Evolutionary conservation across 2,329 filamentous ascomycete genomes (phyloP), one percentile per base, ranked within the genome.

Genomic region (Penicillium polonicum): DNA sequence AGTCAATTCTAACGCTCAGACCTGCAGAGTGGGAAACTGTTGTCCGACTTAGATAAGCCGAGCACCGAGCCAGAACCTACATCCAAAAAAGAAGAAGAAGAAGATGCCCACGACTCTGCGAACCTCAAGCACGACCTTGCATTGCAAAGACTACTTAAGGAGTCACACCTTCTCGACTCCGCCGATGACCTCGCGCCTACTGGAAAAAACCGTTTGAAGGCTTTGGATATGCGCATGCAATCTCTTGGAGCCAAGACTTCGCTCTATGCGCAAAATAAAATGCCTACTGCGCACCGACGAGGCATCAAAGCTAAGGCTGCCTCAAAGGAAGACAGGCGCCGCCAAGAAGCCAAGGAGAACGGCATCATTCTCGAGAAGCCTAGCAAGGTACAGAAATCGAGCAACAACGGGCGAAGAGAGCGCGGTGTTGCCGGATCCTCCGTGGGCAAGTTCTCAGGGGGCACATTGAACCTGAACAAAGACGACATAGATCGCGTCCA

Each of bases 51-150:
- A 23, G 64, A 70, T 21, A 49, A 56, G 45, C 61, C 52, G 10
- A 52, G 55, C 23, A 39, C 58, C 58, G 51, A 64, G 4, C 25
- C 64, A 63, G 52, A 65, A 61, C 19, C 51, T 65, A 25, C 70
- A 52, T 53, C 60, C 25, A 68, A 72, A 36, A 64, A 70, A 19
- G 75, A 72, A 62, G 72, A 80, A 31, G 76, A 82, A 58, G 76
- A 88, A 69, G 84, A 88, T 69, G 82, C 83, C 51, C 81, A 81
- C 19, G 86, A 88, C 70, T 74, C 80, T 25, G 74, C 79, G 12
- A 89, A 96, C 60, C 82, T 97, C 19, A 92, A 92, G 72, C 92
- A 97, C 74, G 94, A 97, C 74, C 86, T 96, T 53, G 92, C 91
- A 39, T 86, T 99, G 15, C 93, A 97, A 74, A 88, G 92, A 46